phyloP scores from a whole-genome alignment of 2,329 filamentous ascomycete species.

The Sclerotinia spermophila region DNA sequence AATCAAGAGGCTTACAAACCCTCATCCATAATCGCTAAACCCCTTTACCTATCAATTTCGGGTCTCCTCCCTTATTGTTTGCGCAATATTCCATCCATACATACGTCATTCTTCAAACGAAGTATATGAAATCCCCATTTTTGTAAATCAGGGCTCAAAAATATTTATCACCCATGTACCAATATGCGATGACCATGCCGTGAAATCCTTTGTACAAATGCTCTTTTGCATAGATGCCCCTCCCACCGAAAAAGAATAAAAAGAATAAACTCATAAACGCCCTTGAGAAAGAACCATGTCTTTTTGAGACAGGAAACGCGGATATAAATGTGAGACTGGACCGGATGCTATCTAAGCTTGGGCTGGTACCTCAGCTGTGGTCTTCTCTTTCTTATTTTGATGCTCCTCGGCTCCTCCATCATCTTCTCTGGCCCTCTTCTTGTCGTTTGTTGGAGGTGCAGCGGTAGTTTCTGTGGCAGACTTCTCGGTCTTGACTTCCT shows the following conservation, averaged over 20 bases:
- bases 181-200: neutral
- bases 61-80: neutral
- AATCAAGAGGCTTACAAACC: neutral
- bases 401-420: conserved; percentile 47
- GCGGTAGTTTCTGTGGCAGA: conserved; percentile 26
- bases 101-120: neutral
- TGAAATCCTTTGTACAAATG: conserved; percentile 8
- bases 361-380: conserved; percentile 30
- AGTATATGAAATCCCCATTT: neutral
- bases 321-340: neutral
- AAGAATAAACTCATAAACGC: conserved; percentile 13
- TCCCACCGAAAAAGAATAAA: conserved; percentile 7
- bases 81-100: neutral
- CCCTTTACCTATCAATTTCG: neutral
- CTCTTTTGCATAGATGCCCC: neutral
- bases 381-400: conserved; percentile 60
- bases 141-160: neutral
- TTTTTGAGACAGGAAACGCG: neutral
- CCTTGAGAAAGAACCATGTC: neutral
- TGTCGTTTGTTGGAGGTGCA: conserved; percentile 21
- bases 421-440: conserved; percentile 41
- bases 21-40: neutral
- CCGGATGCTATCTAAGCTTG: conserved; percentile 31
- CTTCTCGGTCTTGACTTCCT: conserved; percentile 22
- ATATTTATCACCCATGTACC: conserved; percentile 6